Evolutionary conservation across 306 rosid species (phyloP).

Genomic region (Prunus dulcis): DNA sequence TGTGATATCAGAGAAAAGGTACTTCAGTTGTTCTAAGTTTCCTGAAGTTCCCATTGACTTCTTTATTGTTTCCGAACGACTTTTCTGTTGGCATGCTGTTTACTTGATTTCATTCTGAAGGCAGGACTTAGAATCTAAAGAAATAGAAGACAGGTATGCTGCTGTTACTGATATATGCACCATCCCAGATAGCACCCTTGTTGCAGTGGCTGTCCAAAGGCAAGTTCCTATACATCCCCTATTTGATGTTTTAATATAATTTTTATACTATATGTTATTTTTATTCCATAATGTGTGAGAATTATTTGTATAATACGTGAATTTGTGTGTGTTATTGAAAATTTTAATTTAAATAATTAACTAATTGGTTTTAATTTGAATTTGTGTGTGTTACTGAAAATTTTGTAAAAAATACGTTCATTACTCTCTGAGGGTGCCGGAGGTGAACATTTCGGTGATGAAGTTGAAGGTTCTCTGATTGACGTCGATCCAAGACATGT

Average conservation of each 20-base stretch:
- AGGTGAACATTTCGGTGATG: slow-evolving; percentile 89
- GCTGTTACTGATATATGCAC: slow-evolving; percentile 73
- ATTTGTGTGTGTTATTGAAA: too few relatives aligned
- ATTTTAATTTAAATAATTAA: too few relatives aligned
- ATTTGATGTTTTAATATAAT: too few relatives aligned
- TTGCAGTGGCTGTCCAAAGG: slow-evolving; percentile 92
- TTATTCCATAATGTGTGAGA: too few relatives aligned
- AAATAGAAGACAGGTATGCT: slow-evolving; percentile 42
- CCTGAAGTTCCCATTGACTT: slow-evolving; percentile 5
- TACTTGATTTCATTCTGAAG: slow-evolving; percentile 48
- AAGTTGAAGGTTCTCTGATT: slow-evolving; percentile 69
- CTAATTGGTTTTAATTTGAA: too few relatives aligned
- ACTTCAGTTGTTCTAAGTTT: slow-evolving; percentile 19
- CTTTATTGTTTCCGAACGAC: slow-evolving; percentile 4
- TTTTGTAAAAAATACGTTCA: not conserved
- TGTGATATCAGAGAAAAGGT: slow-evolving; percentile 76
- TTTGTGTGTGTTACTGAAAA: too few relatives aligned
- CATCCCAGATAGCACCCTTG: slow-evolving; percentile 50
- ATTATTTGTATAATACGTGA: too few relatives aligned
- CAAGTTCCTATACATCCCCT: slow-evolving; percentile 24
- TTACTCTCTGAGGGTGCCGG: slow-evolving; percentile 94
- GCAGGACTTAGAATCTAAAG: slow-evolving; percentile 75
- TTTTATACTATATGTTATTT: too few relatives aligned
- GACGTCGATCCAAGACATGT: slow-evolving; percentile 73
- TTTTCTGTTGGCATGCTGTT: slow-evolving; percentile 15